Evolutionary conservation across 2,329 filamentous ascomycete genomes (phyloP).

Genomic region (Penicillium sp.): DNA sequence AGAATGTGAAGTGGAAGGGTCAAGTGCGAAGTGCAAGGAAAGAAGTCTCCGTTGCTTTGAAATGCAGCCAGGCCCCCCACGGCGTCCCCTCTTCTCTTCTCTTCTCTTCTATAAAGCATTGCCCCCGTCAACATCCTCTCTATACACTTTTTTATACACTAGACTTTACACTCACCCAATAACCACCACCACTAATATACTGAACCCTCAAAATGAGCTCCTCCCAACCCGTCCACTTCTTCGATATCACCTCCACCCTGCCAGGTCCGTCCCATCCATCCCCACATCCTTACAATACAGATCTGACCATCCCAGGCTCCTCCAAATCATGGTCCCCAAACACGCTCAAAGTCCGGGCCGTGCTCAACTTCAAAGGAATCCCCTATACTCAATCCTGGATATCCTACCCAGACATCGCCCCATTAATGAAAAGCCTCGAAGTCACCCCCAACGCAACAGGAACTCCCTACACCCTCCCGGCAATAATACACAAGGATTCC

Average conservation of each 20-base stretch:
- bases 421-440: constrained; percentile 29
- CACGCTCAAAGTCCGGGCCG: constrained; percentile 29
- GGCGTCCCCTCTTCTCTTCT: no score
- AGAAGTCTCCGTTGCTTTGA: no score
- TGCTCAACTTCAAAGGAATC: constrained; percentile 34
- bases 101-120: no score
- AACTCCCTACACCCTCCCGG: constrained; percentile 37
- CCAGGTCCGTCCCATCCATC: constrained; percentile 23
- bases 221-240: constrained; percentile 37
- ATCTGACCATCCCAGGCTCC: constrained; percentile 24
- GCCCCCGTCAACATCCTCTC: no score
- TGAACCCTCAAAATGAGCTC: constrained; percentile 22
- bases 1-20: no score
- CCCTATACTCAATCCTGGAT: constrained; percentile 33
- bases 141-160: no score
- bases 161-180: no score
- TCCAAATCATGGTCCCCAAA: constrained; percentile 36
- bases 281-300: neutral
- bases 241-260: constrained; percentile 36
- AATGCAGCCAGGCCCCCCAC: no score
- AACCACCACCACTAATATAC: neutral
- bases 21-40: no score
- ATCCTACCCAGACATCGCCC: constrained; percentile 33
- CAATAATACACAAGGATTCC: constrained; percentile 34
- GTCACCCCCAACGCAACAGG: constrained; percentile 24